Conservation (phyloP, 192 early-diverging fungal species). For the Linnemannia schmuckeri region DNA sequence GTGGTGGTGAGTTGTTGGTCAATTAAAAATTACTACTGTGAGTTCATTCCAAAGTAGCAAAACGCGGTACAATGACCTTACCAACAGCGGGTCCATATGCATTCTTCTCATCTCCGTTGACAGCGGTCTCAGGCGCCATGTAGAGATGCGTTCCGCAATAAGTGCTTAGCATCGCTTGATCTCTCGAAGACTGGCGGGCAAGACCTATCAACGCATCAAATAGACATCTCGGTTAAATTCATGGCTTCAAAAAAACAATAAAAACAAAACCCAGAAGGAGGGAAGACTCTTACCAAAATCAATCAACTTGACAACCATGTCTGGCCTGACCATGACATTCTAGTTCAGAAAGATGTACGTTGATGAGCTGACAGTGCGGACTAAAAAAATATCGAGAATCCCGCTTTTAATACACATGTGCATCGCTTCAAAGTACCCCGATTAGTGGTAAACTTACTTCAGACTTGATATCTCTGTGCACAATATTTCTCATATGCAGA, state of each 20-base stretch:
- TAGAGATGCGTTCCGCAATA: conserved; percentile 30
- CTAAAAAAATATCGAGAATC: not conserved
- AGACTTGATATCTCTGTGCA: conserved; percentile 53
- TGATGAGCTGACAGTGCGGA: not conserved
- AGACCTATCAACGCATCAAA: conserved; percentile 23
- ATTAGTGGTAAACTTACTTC: conserved; percentile 16
- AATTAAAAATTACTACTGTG: not conserved
- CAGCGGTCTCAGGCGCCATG: conserved; percentile 38
- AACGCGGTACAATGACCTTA: not conserved
- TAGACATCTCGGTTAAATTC: not conserved
- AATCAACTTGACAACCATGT: conserved; percentile 17
- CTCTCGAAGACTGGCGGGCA: not conserved
- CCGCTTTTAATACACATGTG: too few species aligned
- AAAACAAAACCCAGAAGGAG: not conserved
- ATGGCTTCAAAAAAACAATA: not conserved
- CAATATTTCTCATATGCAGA: conserved; percentile 16
- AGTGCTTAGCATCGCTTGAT: not conserved
- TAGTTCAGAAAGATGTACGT: not conserved
- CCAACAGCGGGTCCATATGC: conserved; percentile 32
- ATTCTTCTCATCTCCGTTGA: conserved; percentile 12
- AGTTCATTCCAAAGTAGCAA: not conserved
- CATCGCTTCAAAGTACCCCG: not conserved
- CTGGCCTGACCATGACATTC: conserved; percentile 41
- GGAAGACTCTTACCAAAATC: conserved; percentile 46
- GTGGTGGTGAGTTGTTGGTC: not conserved